Conservation (phyloP, 345 rosid genomes). For the Sisymbrium altissimum region DNA sequence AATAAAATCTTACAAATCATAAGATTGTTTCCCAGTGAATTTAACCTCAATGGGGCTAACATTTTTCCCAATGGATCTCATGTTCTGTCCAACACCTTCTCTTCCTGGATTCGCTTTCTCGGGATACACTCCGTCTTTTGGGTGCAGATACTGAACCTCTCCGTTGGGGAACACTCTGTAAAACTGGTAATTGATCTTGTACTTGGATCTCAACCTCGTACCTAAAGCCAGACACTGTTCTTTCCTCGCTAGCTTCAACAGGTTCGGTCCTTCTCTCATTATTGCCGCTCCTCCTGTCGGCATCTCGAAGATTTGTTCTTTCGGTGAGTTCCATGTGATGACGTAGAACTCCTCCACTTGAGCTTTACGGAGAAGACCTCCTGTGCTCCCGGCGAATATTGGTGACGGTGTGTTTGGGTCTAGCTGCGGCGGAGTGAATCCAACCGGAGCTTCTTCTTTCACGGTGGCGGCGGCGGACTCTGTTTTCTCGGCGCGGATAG, state of each 20-base stretch:
- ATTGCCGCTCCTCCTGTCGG: conserved; percentile 93
- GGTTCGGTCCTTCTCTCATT: conserved; percentile 91
- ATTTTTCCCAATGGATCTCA: conserved; percentile 89
- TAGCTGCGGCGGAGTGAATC: conserved; percentile 78
- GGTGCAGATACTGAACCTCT: conserved; percentile 90
- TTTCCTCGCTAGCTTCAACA: conserved; percentile 90
- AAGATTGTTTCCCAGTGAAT: conserved; percentile 88
- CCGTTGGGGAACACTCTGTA: conserved; percentile 92
- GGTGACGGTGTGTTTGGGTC: conserved; percentile 92
- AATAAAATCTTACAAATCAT: conserved; percentile 56
- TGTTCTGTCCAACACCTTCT: conserved; percentile 76
- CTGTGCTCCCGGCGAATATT: conserved; percentile 85
- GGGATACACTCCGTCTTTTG: conserved; percentile 92
- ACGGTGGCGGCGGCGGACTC: conserved; percentile 32
- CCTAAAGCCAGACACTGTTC: conserved; percentile 94
- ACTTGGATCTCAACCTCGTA: conserved; percentile 86
- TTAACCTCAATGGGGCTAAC: conserved; percentile 85
- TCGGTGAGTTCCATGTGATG: conserved; percentile 90
- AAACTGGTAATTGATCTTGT: conserved; percentile 94
- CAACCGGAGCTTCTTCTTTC: conserved; percentile 60
- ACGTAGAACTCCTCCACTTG: conserved; percentile 92
- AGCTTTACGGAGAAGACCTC: conserved; percentile 76
- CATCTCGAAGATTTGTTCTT: conserved; percentile 95
- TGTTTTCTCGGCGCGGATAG: conserved; percentile 40
- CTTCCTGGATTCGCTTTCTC: conserved; percentile 93